Evolutionary conservation across 2,329 filamentous ascomycete species (phyloP), one percentile per base, ranked within the genome.

Genomic region (Parastagonospora nodorum): DNA sequence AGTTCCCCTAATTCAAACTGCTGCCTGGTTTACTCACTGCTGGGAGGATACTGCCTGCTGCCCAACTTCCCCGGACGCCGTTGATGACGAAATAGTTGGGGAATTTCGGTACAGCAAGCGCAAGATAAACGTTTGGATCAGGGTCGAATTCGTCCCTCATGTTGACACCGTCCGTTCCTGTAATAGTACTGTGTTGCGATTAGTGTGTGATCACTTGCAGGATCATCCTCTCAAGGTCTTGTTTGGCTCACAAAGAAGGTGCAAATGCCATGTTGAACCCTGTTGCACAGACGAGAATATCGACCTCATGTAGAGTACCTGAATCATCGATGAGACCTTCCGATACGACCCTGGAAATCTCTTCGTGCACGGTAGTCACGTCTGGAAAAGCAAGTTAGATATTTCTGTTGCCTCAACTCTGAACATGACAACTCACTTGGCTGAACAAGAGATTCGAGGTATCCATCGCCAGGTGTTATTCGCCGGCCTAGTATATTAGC

Each of bases 391-490:
- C n/a, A n/a, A n/a, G n/a, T n/a, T n/a, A n/a, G n/a, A n/a, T n/a
- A n/a, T n/a, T n/a, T n/a, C n/a, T n/a, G n/a, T n/a, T n/a, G n/a
- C n/a, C n/a, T n/a, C n/a, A n/a, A n/a, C n/a, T n/a, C n/a, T n/a
- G n/a, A n/a, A 77, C 77, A 58, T 88, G 83, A 57, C 84, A 85
- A 11, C 78, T 77, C n/a, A 88, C 84, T 45, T 88, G 87, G 5
- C 54, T 83, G 78, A 0, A 79, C 77, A 24, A 88, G 74, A 0
- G 85, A 84, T 64, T 88, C 86, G 5, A 89, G 78, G 59, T 89
- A 89, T 0, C 85, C 86, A 0, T 85, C 85, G 0, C 86, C 85
- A 0, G 86, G 84, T 0, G 87, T 89, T 0, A 87, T 73, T 2
- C 87, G 80, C 8, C 86, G n/a, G n/a, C n/a, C n/a, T n/a, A n/a